Base-by-base conservation (phyloP, 2,329 filamentous ascomycete genomes). In the Monilinia aucupariae region DNA sequence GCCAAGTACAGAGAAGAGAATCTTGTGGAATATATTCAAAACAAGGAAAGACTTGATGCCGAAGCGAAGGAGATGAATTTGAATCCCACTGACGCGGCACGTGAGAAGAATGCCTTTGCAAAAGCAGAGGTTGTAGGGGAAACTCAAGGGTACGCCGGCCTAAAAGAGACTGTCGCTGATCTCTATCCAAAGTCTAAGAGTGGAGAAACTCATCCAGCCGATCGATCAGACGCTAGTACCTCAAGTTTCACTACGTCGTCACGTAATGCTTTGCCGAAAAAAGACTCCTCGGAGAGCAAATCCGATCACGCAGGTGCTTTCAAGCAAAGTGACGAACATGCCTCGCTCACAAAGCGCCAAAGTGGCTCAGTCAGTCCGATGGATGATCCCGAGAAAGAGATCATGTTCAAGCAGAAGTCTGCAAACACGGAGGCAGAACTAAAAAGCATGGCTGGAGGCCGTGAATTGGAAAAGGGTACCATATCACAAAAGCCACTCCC, bases 1-100 rank as follows among this genome's bases (percentile, higher is more conserved):
- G 75, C 73, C 13, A 72, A 72, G 1, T 78, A 72, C 67, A 78
- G 83, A 47, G 76, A 79, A 1, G 64, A 74, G 43, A 71, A 80
- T 68, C 70, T 83, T 50, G 72, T 70, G 27, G 71, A 77, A 4
- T 85, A 78, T 39, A 66, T 71, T 10, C 67, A 68, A 25, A 68
- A 76, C 71, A 77, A 79, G 60, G 66, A 62, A 60, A 71, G 76
- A 48, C 75, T 76, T 66, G 76, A 80, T 20, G 62, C 60, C 61
- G 71, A 71, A 32, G 75, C 48, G 5, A 30, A 56, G 51, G 64
- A 56, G 2, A 56, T 56, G 39, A 47, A 45, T 13, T 22, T 56
- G 4, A 56, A 47, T 17, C 53, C 53, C 20, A 56, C 30, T 13
- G 53, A 56, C 9, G 25, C 41, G 12, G 53, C 41, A 10, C 53